These are phyloP conservation scores for Lycium ferocissimum DNA, from an alignment of 257 asterid species.

Conservation along the genomic window DNA sequence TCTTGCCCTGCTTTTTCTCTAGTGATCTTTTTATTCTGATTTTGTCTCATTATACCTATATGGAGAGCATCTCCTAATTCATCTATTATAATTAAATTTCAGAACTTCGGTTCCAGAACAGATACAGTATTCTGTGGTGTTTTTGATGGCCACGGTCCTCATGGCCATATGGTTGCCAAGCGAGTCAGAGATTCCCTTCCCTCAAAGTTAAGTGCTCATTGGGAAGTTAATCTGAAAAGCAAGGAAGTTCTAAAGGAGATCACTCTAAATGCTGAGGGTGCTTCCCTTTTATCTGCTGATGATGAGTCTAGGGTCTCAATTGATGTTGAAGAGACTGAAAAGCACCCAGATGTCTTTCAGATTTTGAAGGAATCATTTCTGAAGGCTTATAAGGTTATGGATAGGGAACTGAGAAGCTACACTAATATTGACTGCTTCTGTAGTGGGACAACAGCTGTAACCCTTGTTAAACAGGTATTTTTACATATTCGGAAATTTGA, in stretches of 20 bases:
- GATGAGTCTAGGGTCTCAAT: conserved; percentile 61
- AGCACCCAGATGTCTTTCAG: conserved; percentile 66
- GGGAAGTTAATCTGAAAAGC: conserved; percentile 74
- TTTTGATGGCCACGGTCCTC: conserved; percentile 94
- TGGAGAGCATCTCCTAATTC: conserved; percentile 30
- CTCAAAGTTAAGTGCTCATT: conserved; percentile 71
- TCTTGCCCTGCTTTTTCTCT: background rate
- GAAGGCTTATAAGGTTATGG: conserved; percentile 89
- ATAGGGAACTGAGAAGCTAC: conserved; percentile 74
- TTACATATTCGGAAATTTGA: background rate
- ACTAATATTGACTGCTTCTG: conserved; percentile 83
- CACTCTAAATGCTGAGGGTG: conserved; percentile 62
- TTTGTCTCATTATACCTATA: conserved; percentile 23
- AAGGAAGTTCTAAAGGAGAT: conserved; percentile 70
- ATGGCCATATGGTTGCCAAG: conserved; percentile 93
- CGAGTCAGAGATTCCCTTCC: conserved; percentile 92
- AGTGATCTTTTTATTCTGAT: background rate
- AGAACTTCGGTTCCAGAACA: conserved; percentile 89
- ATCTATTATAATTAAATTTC: conserved; percentile 42
- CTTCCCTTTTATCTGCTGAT: conserved; percentile 56
- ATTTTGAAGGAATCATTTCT: conserved; percentile 78
- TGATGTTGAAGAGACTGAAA: conserved; percentile 62
- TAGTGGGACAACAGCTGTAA: conserved; percentile 95
- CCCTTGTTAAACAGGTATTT: conserved; percentile 86
- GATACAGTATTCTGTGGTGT: conserved; percentile 95